Evolutionary conservation across 805 yeast genomes (phyloP).

Genomic region (Candida quercuum): DNA sequence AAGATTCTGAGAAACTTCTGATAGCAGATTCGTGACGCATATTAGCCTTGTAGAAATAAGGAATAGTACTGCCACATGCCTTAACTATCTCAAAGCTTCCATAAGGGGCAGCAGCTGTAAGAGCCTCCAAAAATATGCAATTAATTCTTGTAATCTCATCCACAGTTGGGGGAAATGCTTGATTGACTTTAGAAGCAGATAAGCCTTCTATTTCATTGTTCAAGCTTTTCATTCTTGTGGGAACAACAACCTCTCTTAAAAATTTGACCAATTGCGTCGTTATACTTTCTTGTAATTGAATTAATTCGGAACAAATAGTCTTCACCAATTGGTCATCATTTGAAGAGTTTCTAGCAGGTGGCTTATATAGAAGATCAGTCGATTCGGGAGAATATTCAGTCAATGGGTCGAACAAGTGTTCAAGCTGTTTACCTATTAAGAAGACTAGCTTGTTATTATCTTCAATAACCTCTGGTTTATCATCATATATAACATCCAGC

Average conservation of each 20-base stretch:
- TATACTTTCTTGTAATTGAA: slow-evolving; percentile 61
- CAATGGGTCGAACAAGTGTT: slow-evolving; percentile 83
- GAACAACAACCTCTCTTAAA: slow-evolving; percentile 73
- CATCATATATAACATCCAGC: slow-evolving; percentile 72
- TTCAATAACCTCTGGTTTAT: slow-evolving; percentile 45
- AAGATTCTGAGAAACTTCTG: slow-evolving; percentile 47
- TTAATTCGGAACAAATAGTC: slow-evolving; percentile 60
- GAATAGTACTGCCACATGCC: slow-evolving; percentile 78
- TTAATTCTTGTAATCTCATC: slow-evolving; percentile 91
- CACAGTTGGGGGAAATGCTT: slow-evolving; percentile 88
- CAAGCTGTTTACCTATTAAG: slow-evolving; percentile 78
- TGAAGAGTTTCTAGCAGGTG: slow-evolving; percentile 36
- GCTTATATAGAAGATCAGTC: slow-evolving; percentile 62
- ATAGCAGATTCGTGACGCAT: slow-evolving; percentile 94
- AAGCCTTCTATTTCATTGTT: slow-evolving; percentile 45
- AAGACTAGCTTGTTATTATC: slow-evolving; percentile 73
- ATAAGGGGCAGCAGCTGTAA: slow-evolving; percentile 57
- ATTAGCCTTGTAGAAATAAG: slow-evolving; percentile 88
- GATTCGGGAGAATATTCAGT: slow-evolving; percentile 90
- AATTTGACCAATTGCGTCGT: slow-evolving; percentile 71
- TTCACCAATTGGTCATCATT: slow-evolving; percentile 36
- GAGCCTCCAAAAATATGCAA: slow-evolving; percentile 73
- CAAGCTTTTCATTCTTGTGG: slow-evolving; percentile 66
- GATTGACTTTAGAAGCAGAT: slow-evolving; percentile 64
- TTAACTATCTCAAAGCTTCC: slow-evolving; percentile 75